A percentile compares a stretch with the other conserved stretches of the same genome.
Evolutionary conservation across 768 basidiomycete genomes (phyloP).

Genomic region (Mycena venus): DNA sequence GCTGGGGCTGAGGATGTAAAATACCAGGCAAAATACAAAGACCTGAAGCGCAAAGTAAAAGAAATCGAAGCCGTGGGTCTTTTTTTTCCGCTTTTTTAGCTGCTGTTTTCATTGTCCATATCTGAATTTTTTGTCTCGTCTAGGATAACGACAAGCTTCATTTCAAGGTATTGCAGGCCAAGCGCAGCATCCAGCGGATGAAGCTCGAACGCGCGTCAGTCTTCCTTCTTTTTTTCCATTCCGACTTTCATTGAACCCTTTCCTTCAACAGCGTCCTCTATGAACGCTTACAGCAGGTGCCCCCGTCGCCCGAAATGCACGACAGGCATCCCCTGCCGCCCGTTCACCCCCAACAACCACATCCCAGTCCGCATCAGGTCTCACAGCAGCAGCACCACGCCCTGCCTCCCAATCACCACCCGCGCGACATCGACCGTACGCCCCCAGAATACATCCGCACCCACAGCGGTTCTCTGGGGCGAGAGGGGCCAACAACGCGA

Average conservation of each 20-base stretch:
- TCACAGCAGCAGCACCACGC: conserved; percentile 27
- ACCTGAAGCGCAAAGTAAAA: conserved; percentile 88
- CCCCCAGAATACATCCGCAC: conserved; percentile 59
- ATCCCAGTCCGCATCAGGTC: too few species aligned
- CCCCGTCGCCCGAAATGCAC: conserved; percentile 67
- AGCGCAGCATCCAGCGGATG: conserved; percentile 87
- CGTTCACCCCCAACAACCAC: conserved; percentile 43
- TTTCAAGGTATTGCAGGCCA: conserved; percentile 83
- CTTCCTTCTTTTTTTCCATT: conserved; percentile 36
- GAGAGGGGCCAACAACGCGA: too few species aligned
- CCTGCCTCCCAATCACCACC: conserved; percentile 30
- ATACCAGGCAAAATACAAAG: conserved; percentile 90
- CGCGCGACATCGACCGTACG: conserved; percentile 56
- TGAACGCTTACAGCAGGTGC: conserved; percentile 76
- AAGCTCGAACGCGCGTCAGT: conserved; percentile 91
- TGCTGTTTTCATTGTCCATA: conserved; percentile 33
- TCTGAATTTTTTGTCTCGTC: conserved; percentile 12
- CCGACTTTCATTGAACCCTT: conserved; percentile 25
- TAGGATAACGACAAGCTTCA: conserved; percentile 93
- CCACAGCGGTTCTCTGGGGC: conserved; percentile 24
- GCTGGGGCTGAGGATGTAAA: conserved; percentile 89
- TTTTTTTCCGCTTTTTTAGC: conserved; percentile 31
- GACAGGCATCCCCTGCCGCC: conserved; percentile 53
- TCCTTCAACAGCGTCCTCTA: conserved; percentile 85
- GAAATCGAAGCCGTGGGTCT: conserved; percentile 84